These are phyloP conservation scores for Cryphonectria japonica DNA, from an alignment of 2,329 filamentous ascomycete genomes.

Conservation along the genomic window DNA sequence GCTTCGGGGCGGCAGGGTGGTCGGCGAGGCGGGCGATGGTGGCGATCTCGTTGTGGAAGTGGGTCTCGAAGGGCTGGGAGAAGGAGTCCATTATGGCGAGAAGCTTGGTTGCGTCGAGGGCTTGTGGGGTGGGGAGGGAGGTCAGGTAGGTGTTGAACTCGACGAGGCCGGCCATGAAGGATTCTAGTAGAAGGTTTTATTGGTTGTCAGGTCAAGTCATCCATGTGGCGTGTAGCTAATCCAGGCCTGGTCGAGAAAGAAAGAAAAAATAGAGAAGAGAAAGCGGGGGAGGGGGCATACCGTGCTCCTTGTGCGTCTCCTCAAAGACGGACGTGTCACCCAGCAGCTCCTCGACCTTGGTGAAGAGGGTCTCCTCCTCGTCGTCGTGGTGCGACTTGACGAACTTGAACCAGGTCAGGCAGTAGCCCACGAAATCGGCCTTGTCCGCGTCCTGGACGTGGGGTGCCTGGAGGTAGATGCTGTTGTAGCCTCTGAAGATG, in stretches of 20 bases:
- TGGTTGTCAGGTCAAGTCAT: slow-evolving; percentile 9
- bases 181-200: slow-evolving; percentile 31
- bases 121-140: slow-evolving; percentile 44
- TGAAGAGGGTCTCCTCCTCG: slow-evolving; percentile 61
- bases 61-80: slow-evolving; percentile 53
- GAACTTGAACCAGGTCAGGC: slow-evolving; percentile 61
- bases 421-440: slow-evolving; percentile 61
- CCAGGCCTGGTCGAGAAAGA: neutral
- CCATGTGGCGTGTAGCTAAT: neutral
- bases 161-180: slow-evolving; percentile 56
- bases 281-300: slow-evolving; percentile 38
- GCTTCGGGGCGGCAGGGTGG: slow-evolving; percentile 55
- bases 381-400: slow-evolving; percentile 64
- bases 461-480: slow-evolving; percentile 63
- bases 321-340: slow-evolving; percentile 55
- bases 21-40: slow-evolving; percentile 54
- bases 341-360: slow-evolving; percentile 56
- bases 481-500: slow-evolving; percentile 66
- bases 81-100: slow-evolving; percentile 55
- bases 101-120: slow-evolving; percentile 51
- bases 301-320: slow-evolving; percentile 59
- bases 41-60: slow-evolving; percentile 60
- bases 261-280: neutral
- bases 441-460: slow-evolving; percentile 56
- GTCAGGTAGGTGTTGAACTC: slow-evolving; percentile 58